Evolutionary conservation across 2,329 filamentous ascomycete genomes (phyloP).

Genomic region (Zymoseptoria ardabiliae): DNA sequence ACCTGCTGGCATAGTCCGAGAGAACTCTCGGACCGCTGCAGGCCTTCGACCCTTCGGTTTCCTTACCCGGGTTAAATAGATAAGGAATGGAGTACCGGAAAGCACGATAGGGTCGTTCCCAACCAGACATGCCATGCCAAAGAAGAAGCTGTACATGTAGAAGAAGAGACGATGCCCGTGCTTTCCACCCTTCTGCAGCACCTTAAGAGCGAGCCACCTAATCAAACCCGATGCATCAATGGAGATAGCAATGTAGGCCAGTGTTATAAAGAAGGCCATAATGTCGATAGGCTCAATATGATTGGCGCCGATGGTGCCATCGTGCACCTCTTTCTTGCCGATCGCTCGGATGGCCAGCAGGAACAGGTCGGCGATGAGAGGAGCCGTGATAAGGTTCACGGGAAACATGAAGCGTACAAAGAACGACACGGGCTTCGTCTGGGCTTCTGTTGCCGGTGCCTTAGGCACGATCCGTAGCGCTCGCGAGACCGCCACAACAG

Average conservation of each 20-base stretch:
- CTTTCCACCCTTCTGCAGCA: slow-evolving; percentile 59
- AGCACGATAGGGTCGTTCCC: slow-evolving; percentile 71
- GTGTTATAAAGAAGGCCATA: slow-evolving; percentile 67
- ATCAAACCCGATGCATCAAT: slow-evolving; percentile 70
- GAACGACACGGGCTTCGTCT: slow-evolving; percentile 6
- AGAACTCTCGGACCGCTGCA: no score
- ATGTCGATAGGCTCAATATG: slow-evolving; percentile 64
- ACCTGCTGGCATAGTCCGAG: no score
- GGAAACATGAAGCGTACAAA: slow-evolving; percentile 42
- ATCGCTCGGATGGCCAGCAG: slow-evolving; percentile 63
- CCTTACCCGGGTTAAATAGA: slow-evolving; percentile 60
- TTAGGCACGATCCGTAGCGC: slow-evolving; percentile 48
- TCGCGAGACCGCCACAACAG: slow-evolving; percentile 38
- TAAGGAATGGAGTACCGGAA: slow-evolving; percentile 65
- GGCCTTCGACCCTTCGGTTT: no score
- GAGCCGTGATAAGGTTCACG: slow-evolving; percentile 64
- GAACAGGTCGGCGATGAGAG: slow-evolving; percentile 63
- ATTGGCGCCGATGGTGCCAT: slow-evolving; percentile 58
- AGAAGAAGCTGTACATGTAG: slow-evolving; percentile 68
- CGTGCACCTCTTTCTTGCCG: slow-evolving; percentile 58
- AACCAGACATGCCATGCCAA: slow-evolving; percentile 58
- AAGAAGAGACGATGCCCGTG: slow-evolving; percentile 63
- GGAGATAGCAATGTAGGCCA: slow-evolving; percentile 68
- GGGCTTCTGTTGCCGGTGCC: slow-evolving; percentile 24
- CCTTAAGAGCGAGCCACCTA: slow-evolving; percentile 61